Conservation (phyloP, 768 basidiomycete genomes). For the Gymnopilus dilepis region DNA sequence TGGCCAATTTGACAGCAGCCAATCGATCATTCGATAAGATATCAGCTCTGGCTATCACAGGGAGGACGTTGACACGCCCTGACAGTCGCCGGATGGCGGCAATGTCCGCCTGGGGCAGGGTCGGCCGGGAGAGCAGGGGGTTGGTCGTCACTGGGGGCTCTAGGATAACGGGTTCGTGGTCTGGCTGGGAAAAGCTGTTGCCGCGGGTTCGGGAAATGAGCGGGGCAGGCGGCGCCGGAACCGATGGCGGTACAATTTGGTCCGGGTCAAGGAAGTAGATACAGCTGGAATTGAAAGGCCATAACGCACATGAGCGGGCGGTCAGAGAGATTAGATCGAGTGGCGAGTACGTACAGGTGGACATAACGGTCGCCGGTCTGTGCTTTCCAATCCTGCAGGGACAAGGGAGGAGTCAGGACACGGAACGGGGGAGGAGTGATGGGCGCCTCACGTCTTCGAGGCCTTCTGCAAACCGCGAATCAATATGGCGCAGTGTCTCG, state of each 20-base stretch:
- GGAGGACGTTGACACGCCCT: conserved; percentile 84
- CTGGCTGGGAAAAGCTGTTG: conserved; percentile 74
- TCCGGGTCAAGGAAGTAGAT: conserved; percentile 90
- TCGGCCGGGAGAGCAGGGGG: conserved; percentile 68
- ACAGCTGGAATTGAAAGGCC: conserved; percentile 54
- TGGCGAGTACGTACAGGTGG: conserved; percentile 64
- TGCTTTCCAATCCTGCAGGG: conserved; percentile 70
- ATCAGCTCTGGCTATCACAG: conserved; percentile 84
- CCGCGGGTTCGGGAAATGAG: conserved; percentile 70
- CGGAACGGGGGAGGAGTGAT: conserved; percentile 23
- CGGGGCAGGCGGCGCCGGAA: conserved; percentile 69
- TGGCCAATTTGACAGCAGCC: conserved; percentile 76
- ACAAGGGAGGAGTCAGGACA: conserved; percentile 21
- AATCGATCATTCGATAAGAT: conserved; percentile 82
- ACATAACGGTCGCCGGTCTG: conserved; percentile 77
- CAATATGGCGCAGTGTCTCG: conserved; percentile 76
- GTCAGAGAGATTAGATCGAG: conserved; percentile 22
- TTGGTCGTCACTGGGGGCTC: conserved; percentile 80
- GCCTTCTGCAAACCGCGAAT: conserved; percentile 73
- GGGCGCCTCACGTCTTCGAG: conserved; percentile 71
- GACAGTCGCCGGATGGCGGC: conserved; percentile 80
- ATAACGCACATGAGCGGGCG: conserved; percentile 21
- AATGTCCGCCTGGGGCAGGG: conserved; percentile 74
- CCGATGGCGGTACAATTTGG: conserved; percentile 73
- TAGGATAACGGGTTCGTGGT: conserved; percentile 77